Base-by-base conservation (phyloP, 176 grass and related monocot species). In the Aegilops bicornis region DNA sequence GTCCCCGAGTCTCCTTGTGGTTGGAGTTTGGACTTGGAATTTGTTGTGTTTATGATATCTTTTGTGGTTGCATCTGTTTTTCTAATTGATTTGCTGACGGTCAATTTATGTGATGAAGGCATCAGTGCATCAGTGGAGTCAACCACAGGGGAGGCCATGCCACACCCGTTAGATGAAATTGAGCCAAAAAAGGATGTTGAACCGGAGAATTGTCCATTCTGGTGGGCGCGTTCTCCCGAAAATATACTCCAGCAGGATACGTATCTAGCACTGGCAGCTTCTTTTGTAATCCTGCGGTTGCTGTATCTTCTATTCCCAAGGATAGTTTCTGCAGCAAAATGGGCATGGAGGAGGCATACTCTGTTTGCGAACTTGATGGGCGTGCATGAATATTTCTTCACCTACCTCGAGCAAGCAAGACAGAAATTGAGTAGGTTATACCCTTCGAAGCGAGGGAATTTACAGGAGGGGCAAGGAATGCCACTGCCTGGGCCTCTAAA, bases 191-290 rank as follows among this genome's bases (percentile, higher is more conserved):
- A 89, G 69, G 92, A 87, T 4, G 56, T 39, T 1, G 92, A 95
- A 20, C 97, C 70, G 14, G 97, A 97, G 54, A 94, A 94, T 29
- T 99, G 94, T 24, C 97, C 97, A 17, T 99, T 99, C 69, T 93
- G 94, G 80, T 97, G 94, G 94, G 97, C 97, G 2, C 91, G 90
- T 65, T 99, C 97, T 4, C 97, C 97, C 56, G 97, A 99, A 85
- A 99, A 99, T 72, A 82, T 99, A 84, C 87, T 99, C 71, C 90
- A 97, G 90, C 94, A 97, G 83, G 97, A 97, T 83, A 92, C 87
- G 24, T 99, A 99, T 86, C 87, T 99, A 10, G 87, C 94, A 85
- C 84, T 99, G 24, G 94, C 97, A 48, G 83, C 75, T 0, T 84
- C 79, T 67, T 97, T 99, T 47, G 87, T 99, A 2, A 65, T 99